Conservation (phyloP, 495 filamentous ascomycete species). For the Aspergillus bridgeri region DNA sequence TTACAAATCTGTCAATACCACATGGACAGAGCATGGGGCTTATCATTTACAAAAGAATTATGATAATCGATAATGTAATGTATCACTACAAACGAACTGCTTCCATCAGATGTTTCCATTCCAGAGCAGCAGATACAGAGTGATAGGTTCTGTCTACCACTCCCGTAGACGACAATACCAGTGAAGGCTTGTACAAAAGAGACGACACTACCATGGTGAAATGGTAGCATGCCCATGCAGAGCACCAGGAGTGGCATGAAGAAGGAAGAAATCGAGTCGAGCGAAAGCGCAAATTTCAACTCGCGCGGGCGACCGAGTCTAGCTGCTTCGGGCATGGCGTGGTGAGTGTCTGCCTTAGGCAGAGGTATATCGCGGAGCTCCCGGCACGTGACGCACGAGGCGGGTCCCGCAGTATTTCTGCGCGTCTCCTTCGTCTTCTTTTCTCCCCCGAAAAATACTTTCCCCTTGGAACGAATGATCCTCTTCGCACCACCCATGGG, state of each 20-base stretch:
- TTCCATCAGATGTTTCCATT: slow-evolving; percentile 69
- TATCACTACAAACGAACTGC: slow-evolving; percentile 71
- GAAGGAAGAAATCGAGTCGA: slow-evolving; percentile 25
- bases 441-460: slow-evolving; percentile 11
- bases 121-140: slow-evolving; percentile 96
- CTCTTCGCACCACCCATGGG: slow-evolving; percentile 22
- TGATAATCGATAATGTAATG: slow-evolving; percentile 36
- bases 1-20: background rate
- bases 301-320: background rate
- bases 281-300: slow-evolving; percentile 8
- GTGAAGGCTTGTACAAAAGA: slow-evolving; percentile 62
- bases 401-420: slow-evolving; percentile 20
- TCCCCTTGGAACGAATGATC: slow-evolving; percentile 13
- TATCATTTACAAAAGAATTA: slow-evolving; percentile 8
- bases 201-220: slow-evolving; percentile 42
- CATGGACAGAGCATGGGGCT: background rate
- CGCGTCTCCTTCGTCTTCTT: slow-evolving; percentile 14
- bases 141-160: slow-evolving; percentile 68
- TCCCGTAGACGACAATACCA: slow-evolving; percentile 56
- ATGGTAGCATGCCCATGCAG: slow-evolving; percentile 52
- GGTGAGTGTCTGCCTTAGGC: background rate
- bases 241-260: slow-evolving; percentile 44
- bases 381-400: slow-evolving; percentile 17
- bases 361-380: background rate
- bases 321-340: background rate